These are phyloP conservation scores for Podospora pseudocomata DNA, from an alignment of 495 filamentous ascomycete genomes.

Conservation along the genomic window DNA sequence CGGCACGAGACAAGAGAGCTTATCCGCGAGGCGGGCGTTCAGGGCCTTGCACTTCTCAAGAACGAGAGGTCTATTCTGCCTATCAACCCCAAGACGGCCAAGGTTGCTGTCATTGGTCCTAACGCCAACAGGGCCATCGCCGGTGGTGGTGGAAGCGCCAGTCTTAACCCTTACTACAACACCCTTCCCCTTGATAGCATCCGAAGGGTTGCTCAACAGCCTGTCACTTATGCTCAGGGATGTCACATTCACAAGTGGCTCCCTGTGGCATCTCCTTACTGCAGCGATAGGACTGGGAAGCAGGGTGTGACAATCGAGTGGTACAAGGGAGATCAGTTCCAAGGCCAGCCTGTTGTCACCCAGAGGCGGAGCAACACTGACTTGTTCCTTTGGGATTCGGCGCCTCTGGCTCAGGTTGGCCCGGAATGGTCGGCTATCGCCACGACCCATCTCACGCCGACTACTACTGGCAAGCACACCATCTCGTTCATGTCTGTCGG, in stretches of 20 bases:
- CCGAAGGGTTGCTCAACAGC: conserved; percentile 40
- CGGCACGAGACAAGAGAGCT: conserved; percentile 62
- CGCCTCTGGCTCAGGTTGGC: conserved; percentile 54
- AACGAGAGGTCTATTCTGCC: conserved; percentile 68
- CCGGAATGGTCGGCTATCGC: conserved; percentile 59
- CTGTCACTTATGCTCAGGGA: conserved; percentile 51
- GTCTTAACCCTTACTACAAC: conserved; percentile 74
- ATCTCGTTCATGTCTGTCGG: conserved; percentile 76
- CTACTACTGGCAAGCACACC: conserved; percentile 60
- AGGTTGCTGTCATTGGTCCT: conserved; percentile 75
- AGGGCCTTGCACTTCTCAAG: conserved; percentile 76
- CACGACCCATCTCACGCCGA: conserved; percentile 53
- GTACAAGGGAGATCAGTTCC: conserved; percentile 59
- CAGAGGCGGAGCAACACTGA: conserved; percentile 59
- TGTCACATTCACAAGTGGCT: conserved; percentile 64
- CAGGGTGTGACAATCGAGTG: conserved; percentile 60
- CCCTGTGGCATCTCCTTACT: conserved; percentile 56
- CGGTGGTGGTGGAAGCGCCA: conserved; percentile 78
- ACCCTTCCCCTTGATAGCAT: conserved; percentile 57
- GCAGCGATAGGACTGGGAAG: conserved; percentile 52
- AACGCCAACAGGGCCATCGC: conserved; percentile 75
- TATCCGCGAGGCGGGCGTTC: conserved; percentile 64
- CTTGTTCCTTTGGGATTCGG: conserved; percentile 67
- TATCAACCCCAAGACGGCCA: conserved; percentile 56
- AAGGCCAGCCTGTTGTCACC: conserved; percentile 50